A percentile compares a stretch with the other conserved stretches of the same genome.
Conservation (phyloP, 176 grass and related monocot species). For the Olyra latifolia region DNA sequence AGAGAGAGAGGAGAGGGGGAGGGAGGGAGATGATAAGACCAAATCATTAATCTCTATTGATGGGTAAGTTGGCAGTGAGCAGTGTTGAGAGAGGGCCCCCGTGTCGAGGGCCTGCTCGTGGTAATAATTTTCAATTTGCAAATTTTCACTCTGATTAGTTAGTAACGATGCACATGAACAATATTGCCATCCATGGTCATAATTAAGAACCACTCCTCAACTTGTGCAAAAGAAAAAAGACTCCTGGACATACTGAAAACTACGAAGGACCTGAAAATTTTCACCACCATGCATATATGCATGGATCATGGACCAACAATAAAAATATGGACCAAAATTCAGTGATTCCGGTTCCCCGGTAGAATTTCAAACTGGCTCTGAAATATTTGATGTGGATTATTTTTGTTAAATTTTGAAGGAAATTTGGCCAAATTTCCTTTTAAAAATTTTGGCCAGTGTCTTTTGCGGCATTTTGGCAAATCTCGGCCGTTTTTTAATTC, state of each 20-base stretch:
- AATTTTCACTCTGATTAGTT: background rate
- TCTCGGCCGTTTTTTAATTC: too few species aligned
- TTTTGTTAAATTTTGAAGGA: too few species aligned
- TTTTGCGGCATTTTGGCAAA: too few species aligned
- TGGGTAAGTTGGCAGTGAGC: slow-evolving; percentile 53
- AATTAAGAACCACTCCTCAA: background rate
- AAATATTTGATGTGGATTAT: too few species aligned
- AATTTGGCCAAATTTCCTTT: too few species aligned
- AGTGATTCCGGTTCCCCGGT: too few species aligned
- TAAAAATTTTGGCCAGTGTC: too few species aligned
- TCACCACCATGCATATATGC: background rate
- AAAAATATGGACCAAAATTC: too few species aligned
- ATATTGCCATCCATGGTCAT: background rate
- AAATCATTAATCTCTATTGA: slow-evolving; percentile 61
- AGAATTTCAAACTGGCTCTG: too few species aligned
- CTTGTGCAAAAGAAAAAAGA: too few species aligned
- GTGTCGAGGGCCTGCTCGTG: slow-evolving; percentile 23
- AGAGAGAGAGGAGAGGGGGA: background rate
- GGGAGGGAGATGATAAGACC: slow-evolving; percentile 40
- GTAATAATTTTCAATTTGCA: slow-evolving; percentile 3
- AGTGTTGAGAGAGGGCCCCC: slow-evolving; percentile 48
- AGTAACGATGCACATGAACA: background rate
- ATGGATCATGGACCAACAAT: too few species aligned
- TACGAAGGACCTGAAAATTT: background rate
- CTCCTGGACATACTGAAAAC: background rate